Conservation (phyloP, 139 green algal species). For the Coelastrella sp. region DNA sequence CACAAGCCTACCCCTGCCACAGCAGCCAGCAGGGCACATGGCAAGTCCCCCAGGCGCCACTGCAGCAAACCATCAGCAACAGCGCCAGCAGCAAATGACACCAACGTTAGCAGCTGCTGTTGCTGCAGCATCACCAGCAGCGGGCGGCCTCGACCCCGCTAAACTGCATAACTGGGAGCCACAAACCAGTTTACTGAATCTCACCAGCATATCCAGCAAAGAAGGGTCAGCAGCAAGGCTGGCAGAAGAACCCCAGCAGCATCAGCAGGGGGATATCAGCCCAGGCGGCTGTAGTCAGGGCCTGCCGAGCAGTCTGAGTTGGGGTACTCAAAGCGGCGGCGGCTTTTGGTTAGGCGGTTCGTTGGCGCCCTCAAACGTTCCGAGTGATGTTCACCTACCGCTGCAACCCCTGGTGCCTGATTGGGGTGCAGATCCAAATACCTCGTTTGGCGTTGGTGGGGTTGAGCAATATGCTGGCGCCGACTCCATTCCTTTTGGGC, state of each 20-base stretch:
- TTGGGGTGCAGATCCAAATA: background rate
- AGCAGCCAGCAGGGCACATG: background rate
- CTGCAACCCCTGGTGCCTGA: background rate
- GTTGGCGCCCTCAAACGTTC: background rate
- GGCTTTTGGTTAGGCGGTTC: slow-evolving; percentile 2
- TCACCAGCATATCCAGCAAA: background rate
- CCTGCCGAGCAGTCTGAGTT: background rate
- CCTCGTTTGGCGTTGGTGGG: no score
- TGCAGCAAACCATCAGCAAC: background rate
- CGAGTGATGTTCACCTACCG: background rate
- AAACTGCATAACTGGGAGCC: slow-evolving; percentile 37
- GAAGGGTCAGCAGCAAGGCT: background rate
- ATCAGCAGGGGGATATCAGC: background rate
- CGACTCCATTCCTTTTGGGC: no score
- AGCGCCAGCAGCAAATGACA: slow-evolving; percentile 17
- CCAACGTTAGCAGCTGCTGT: background rate
- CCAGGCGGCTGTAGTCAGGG: background rate
- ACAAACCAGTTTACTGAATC: slow-evolving; percentile 35
- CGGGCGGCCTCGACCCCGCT: background rate
- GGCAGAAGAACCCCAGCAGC: background rate
- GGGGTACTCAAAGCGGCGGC: background rate
- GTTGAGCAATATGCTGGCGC: no score
- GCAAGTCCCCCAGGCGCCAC: background rate
- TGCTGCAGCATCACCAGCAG: background rate
- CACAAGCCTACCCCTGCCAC: background rate